These are phyloP conservation scores for Physcomitrellopsis africana DNA, from an alignment of 225 moss, liverwort and hornwort species.

Conservation along the genomic window DNA sequence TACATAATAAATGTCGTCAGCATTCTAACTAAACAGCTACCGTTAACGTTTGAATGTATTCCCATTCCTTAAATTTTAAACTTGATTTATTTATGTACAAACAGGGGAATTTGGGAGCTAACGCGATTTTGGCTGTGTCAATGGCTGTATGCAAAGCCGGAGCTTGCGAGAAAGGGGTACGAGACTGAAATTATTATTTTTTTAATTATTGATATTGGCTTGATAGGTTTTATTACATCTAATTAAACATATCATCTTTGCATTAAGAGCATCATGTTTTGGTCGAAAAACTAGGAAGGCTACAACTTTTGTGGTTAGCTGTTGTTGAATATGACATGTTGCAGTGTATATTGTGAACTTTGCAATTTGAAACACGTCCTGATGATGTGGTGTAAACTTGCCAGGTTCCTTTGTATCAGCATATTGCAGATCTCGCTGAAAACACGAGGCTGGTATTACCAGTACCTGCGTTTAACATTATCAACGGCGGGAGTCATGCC, in stretches of 20 bases:
- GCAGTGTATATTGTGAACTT: constrained; percentile 6
- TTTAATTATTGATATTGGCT: not conserved
- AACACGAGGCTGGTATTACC: constrained; percentile 82
- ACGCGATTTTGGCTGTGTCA: constrained; percentile 93
- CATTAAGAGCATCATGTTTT: not conserved
- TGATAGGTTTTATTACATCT: constrained; percentile 1
- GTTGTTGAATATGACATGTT: constrained; percentile 4
- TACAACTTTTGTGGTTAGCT: not conserved
- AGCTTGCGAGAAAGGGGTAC: constrained; percentile 78
- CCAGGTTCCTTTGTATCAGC: constrained; percentile 91
- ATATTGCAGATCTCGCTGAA: constrained; percentile 86
- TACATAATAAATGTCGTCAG: not conserved
- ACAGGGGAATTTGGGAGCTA: constrained; percentile 92
- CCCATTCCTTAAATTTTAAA: not conserved
- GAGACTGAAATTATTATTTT: not conserved
- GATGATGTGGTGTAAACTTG: constrained; percentile 28
- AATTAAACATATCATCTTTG: not conserved
- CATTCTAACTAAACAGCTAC: not conserved
- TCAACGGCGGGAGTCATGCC: constrained; percentile 93
- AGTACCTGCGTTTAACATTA: constrained; percentile 91
- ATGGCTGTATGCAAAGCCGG: constrained; percentile 87
- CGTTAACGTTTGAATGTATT: constrained; percentile 19
- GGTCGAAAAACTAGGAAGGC: not conserved
- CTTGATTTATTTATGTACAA: constrained; percentile 22
- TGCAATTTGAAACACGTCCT: constrained; percentile 22